Base-by-base conservation (phyloP, 768 basidiomycete species). In the Postia placenta region DNA sequence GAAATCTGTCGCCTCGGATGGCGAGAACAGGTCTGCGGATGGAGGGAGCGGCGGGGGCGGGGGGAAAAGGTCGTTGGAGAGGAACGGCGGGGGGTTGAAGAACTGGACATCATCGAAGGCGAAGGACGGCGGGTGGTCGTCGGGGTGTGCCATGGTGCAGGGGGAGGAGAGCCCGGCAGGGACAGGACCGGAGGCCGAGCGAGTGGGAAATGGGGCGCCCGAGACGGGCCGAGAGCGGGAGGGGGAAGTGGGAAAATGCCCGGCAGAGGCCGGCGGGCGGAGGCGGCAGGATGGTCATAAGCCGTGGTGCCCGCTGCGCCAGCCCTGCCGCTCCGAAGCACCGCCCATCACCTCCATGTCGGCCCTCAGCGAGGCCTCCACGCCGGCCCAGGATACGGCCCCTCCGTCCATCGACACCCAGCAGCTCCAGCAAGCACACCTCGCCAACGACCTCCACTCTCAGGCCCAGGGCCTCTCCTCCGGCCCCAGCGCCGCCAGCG, bases 1-100 rank as follows among this genome's bases (percentile, higher is more conserved):
- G 46, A 92, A 71, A 65, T 88, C 81, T 0, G 81, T 85, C 4
- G 85, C 85, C 67, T 92, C 89, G 52, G 82, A 75, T 0, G 79
- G 73, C 7, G 87, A 85, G 65, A 92, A 87, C 55, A 92, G 80
- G 62, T 85, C 85, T 22, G 85, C 80, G 5, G 87, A 85, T 0
- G 86, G 69, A 0, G 85, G 85, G 0, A 87, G 63, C 0, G 85
- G 78, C 0, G 78, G 75, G 0, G 81, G 78, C 11, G 75, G 71
- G 0, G 83, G 80, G 53, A 85, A 85, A n/a, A 85, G 50, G 42
- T 45, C 39, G 42, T 49, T 49, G 41, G 66, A 72, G 20, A 80
- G 68, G 3, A 78, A 67, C 7, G 30, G 30, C 30, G 30, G 30
- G 1, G 82, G 78, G 60, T 87, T 83, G 58, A 85, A 87, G 64